phyloP scores from a whole-genome alignment of 495 filamentous ascomycete genomes.

The Hypoxylon lienhwacheense region DNA sequence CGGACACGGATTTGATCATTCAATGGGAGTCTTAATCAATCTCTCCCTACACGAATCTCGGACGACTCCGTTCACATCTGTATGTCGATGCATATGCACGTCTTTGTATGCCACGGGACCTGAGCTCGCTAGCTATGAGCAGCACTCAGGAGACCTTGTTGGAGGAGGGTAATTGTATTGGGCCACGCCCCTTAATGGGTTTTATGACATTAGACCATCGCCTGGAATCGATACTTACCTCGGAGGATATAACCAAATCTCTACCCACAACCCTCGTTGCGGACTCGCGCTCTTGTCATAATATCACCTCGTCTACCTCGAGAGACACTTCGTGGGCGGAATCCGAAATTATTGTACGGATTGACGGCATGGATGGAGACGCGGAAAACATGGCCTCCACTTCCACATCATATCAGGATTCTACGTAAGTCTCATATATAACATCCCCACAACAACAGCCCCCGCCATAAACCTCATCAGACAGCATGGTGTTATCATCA shows the following conservation, averaged over 20 bases:
- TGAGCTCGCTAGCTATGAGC: constrained; percentile 36
- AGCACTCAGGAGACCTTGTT: constrained; percentile 29
- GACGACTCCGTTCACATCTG: constrained; percentile 32
- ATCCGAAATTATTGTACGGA: constrained; percentile 38
- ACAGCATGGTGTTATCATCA: not conserved
- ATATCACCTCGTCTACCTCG: constrained; percentile 16
- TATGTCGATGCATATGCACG: constrained; percentile 38
- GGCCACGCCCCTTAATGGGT: constrained; percentile 23
- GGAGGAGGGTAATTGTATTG: constrained; percentile 33
- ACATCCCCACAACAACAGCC: constrained; percentile 5
- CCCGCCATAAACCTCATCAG: not conserved
- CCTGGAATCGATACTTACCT: constrained; percentile 27
- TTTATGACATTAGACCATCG: constrained; percentile 32
- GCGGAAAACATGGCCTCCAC: constrained; percentile 17
- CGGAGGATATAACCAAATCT: constrained; percentile 29
- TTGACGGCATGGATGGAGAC: constrained; percentile 31
- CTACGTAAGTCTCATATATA: constrained; percentile 37
- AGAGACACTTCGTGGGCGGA: constrained; percentile 32
- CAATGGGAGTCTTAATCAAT: constrained; percentile 38
- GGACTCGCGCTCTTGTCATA: constrained; percentile 25
- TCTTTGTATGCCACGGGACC: constrained; percentile 22
- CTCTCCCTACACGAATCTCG: constrained; percentile 31
- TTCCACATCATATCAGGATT: constrained; percentile 19
- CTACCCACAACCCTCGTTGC: constrained; percentile 27
- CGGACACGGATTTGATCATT: constrained; percentile 21